phyloP scores from a whole-genome alignment of 179 eudicot genomes.

The Amaranthus tricolor region DNA sequence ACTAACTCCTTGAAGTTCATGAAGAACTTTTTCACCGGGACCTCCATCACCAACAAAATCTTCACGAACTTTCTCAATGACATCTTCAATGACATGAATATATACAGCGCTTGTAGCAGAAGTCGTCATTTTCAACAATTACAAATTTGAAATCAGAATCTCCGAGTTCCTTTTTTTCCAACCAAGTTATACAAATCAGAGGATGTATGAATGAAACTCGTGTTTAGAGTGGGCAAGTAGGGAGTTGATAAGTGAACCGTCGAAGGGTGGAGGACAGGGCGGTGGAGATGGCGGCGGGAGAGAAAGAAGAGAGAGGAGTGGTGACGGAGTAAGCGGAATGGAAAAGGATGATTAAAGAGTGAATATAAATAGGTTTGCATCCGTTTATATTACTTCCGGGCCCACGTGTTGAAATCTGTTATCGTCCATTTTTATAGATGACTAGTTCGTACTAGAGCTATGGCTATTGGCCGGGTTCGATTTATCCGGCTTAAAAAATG shows the following conservation, averaged over 20 bases:
- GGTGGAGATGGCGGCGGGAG: not conserved
- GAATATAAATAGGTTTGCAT: conserved; percentile 99
- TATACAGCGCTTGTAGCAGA: conserved; percentile 74
- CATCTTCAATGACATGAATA: conserved; percentile 82
- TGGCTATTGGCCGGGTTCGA: no score
- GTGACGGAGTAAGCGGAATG: conserved; percentile 14
- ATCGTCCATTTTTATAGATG: no score
- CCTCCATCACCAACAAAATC: conserved; percentile 71
- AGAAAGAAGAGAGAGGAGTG: conserved; percentile 17
- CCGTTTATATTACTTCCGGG: conserved; percentile 42
- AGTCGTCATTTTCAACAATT: conserved; percentile 40
- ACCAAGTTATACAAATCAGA: conserved; percentile 1
- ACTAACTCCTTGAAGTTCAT: conserved; percentile 68
- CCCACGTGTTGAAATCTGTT: conserved; percentile 28
- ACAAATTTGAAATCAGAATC: not conserved
- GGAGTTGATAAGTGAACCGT: not conserved
- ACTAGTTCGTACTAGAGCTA: no score
- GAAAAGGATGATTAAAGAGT: conserved; percentile 21
- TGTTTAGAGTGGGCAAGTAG: not conserved
- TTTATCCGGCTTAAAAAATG: no score
- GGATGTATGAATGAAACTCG: no score
- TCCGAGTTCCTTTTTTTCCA: not conserved
- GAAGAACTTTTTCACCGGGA: conserved; percentile 70
- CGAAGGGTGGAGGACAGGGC: not conserved
- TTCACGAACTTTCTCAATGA: conserved; percentile 83